Evolutionary conservation across 108 stramenopile genomes (phyloP), one percentile per base, ranked within the genome.

Genomic region (Fistulifera pelliculosa): DNA sequence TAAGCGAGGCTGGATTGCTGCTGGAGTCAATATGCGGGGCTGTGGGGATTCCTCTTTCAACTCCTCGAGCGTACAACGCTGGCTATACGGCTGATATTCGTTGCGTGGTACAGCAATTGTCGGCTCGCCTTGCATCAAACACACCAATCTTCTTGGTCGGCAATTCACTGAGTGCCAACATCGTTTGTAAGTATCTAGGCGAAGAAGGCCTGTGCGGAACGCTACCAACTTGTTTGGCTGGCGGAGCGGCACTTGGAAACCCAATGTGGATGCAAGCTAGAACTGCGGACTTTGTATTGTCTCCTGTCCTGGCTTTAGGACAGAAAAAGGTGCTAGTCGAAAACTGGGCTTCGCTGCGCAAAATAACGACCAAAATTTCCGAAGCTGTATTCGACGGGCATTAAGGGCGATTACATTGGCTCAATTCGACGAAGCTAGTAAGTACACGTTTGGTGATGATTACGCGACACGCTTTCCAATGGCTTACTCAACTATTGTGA

Each of bases 151-250:
- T 80, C 51, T 8, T 91, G 10, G 70, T 87, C 0, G 90, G 86
- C 14, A 79, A 85, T 49, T 81, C 80, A 4, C 60, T 92, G 26
- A 84, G 90, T 8, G 86, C 90, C 61, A 83, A 83, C 66, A 58
- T 92, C 39, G 56, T 92, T 48, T 76, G 80, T 25, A 92, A 92
- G 42, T 92, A 92, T 61, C 67, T 92, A 27, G 90, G 90, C 35
- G 85, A 92, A 58, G 90, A 92, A 69, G 82, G 86, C 14, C 49
- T 82, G 24, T 62, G 65, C 16, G 80, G 76, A 17, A 91, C 83
- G 1, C 47, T 87, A 7, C 90, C 90, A 35, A 45, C 53, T 39
- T 83, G 80, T 54, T 76, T 92, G 0, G 75, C 75, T 25, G 90
- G 85, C 19, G 90, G 77, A 19, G 74, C 75, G 1, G 62, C 74